Conservation (phyloP, 129 eudicot species). For the Silybum marianum region DNA sequence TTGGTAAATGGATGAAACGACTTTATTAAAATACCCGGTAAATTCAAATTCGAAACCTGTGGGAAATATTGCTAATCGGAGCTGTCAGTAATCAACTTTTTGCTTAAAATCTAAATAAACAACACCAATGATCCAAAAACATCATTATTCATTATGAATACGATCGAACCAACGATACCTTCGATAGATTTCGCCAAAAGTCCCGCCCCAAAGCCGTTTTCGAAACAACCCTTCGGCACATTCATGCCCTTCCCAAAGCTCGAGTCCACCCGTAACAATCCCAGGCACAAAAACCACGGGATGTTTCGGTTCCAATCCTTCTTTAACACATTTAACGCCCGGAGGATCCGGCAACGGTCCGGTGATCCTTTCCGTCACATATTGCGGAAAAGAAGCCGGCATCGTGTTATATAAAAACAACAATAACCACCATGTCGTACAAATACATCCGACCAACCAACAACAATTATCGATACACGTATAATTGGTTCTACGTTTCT, state of each 20-base stretch:
- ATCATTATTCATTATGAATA: background rate
- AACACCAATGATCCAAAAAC: too few species aligned
- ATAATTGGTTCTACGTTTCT: constrained; percentile 32
- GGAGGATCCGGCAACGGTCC: constrained; percentile 98
- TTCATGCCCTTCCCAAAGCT: constrained; percentile 89
- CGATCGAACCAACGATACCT: constrained; percentile 35
- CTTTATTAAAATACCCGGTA: too few species aligned
- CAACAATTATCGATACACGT: constrained; percentile 72
- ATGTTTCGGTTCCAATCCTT: constrained; percentile 73
- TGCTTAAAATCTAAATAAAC: too few species aligned
- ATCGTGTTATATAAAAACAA: constrained; percentile 72
- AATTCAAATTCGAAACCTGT: too few species aligned
- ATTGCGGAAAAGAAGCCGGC: constrained; percentile 90
- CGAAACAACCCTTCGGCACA: constrained; percentile 90
- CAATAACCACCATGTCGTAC: constrained; percentile 78
- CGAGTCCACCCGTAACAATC: constrained; percentile 92
- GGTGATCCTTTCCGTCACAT: constrained; percentile 82
- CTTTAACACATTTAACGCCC: constrained; percentile 67
- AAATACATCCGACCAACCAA: constrained; percentile 79
- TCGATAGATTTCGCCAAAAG: constrained; percentile 87
- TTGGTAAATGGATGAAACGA: too few species aligned
- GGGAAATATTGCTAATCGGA: too few species aligned
- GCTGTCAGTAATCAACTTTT: too few species aligned
- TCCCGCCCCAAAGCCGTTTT: constrained; percentile 96
- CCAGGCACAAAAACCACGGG: constrained; percentile 98